Conservation (phyloP, 2,329 filamentous ascomycete genomes). For the Exophiala oligosperma region DNA sequence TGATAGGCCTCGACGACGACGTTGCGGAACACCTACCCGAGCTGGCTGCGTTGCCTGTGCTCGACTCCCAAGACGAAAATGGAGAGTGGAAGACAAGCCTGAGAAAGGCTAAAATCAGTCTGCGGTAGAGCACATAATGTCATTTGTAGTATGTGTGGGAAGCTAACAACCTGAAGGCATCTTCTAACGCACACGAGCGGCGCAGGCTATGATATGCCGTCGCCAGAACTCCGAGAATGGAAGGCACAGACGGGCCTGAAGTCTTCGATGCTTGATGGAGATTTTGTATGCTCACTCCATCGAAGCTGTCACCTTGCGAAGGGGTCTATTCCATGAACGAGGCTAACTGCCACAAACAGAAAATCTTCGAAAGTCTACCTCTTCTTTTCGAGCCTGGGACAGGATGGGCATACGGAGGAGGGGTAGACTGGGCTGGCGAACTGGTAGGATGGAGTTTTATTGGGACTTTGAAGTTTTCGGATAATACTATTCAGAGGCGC, state of each 20-base stretch:
- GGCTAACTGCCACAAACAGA: too few relatives aligned
- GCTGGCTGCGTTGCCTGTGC: conserved; percentile 47
- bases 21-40: conserved; percentile 48
- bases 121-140: not conserved
- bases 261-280: not conserved
- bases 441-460: conserved; percentile 36
- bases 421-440: conserved; percentile 55
- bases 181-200: not conserved
- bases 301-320: not conserved
- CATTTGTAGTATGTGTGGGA: too few relatives aligned
- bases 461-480: too few relatives aligned
- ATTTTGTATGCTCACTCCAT: too few relatives aligned
- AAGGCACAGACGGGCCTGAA: not conserved
- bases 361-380: conserved; percentile 29
- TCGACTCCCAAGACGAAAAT: conserved; percentile 48
- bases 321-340: too few relatives aligned
- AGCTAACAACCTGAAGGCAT: not conserved
- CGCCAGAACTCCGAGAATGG: not conserved
- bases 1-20: conserved; percentile 49
- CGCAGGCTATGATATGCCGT: not conserved
- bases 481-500: too few relatives aligned
- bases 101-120: conserved; percentile 18
- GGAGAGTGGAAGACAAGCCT: conserved; percentile 33
- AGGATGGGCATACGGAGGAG: conserved; percentile 52
- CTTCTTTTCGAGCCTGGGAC: conserved; percentile 56